Evolutionary conservation across 2,329 filamentous ascomycete genomes (phyloP), one percentile per base, ranked within the genome.

Genomic region (Remersonia thermophila): DNA sequence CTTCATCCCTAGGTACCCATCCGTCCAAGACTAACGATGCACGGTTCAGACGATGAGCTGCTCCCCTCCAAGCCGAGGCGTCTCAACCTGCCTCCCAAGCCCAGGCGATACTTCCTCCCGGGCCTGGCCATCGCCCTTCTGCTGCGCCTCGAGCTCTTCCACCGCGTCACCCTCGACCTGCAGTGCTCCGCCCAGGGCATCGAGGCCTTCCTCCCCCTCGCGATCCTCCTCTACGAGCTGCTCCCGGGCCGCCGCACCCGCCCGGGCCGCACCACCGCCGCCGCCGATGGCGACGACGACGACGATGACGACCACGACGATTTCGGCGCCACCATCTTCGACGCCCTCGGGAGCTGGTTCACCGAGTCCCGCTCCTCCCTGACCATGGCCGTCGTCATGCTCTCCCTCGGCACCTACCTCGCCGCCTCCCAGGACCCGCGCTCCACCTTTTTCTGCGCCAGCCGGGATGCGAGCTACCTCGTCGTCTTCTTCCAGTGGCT

Each of bases 381-480:
- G 13, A 44, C 64, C 2, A 32, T 57, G 14, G 56, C 58, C 30
- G 54, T 55, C 4, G 5, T 59, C 13, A 39, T 63, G n/a, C 54
- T 72, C 28, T 56, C 59, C 9, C 55, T 55, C 3, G 66, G 66
- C 3, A 59, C 63, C 3, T 68, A 58, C 37, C 48, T 61, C 2
- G 54, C 61, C 12, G 47, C 58, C 2, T 54, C 55, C 11, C 57
- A 60, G n/a, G 54, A 55, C 3, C 47, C 51, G 13, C 53, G 48
- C n/a, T 72, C 69, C 10, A 69, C 66, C 0, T 71, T 66, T 39
- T 61, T 71, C 38, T 75, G 71, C 46, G 65, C 69, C 13, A 44
- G 56, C 4, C 41, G 59, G 11, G 67, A 71, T 36, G 60, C 54
- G 34, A 51, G 51, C 3, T 47, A 51, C 4, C 50, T 50, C 13